Evolutionary conservation across 352 stramenopile genomes (phyloP), one percentile per base, ranked within the genome.

Genomic region (Thalassiosira hispida): DNA sequence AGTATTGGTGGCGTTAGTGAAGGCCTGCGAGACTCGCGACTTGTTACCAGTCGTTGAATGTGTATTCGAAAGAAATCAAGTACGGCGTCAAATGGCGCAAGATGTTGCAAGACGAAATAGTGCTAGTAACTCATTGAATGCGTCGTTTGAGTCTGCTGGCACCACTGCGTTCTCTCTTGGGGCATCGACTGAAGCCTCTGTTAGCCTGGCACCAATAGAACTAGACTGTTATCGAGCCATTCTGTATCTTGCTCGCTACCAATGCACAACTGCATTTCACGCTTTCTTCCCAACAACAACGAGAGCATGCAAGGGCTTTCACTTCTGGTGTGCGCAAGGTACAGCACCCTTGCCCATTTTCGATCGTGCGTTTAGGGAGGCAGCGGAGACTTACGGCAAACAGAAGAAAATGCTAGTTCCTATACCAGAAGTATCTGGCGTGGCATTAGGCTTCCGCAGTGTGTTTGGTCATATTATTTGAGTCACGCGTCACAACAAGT

Each of bases 231-330:
- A 94, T 72, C 70, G 86, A 59, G 93, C 87, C 0, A 59, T 92
- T 40, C 72, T 92, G 33, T 94, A 94, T 67, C 72, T 94, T 23
- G 85, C 84, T 33, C 87, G 88, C 44, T 94, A 94, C 73, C 89
- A 94, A 64, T 94, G 89, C 31, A 91, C 88, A 2, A 91, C 80
- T 6, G 89, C 87, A 46, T 94, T 94, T 60, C 89, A 94, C 77
- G 81, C 77, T 16, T 94, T 94, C 66, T 94, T 94, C 61, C 89
- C 87, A 29, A 83, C 89, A 35, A 88, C 77, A 16, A 66, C 73
- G 4, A 91, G 87, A 59, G 73, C 89, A 42, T 94, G 89, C 68
- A 94, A 93, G 70, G 87, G 89, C 22, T 94, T 91, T 80, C 89
- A 94, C 59, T 94, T 92, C 52, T 94, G 89, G 89, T 94, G 89